Conservation (phyloP, 2,329 filamentous ascomycete genomes). For the Fusarium piperis region DNA sequence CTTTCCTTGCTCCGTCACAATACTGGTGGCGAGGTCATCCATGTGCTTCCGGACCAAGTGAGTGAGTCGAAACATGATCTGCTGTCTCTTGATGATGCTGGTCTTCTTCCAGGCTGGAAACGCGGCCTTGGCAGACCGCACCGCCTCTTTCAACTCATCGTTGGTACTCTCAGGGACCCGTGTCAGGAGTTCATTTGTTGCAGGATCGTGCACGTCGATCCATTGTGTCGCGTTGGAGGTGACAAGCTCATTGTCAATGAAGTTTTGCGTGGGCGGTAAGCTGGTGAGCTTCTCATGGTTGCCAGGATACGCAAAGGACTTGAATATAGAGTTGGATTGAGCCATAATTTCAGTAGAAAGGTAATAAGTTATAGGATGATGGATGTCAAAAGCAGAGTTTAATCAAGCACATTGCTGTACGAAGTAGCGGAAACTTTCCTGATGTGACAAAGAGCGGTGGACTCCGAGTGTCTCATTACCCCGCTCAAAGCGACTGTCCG, state of each 20-base stretch:
- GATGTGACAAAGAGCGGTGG: constrained; percentile 17
- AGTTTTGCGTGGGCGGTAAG: constrained; percentile 71
- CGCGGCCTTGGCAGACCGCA: constrained; percentile 75
- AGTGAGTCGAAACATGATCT: constrained; percentile 82
- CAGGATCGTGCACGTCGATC: constrained; percentile 79
- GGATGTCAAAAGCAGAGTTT: not conserved
- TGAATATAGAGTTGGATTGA: constrained; percentile 18
- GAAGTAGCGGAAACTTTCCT: constrained; percentile 22
- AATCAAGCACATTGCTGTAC: not conserved
- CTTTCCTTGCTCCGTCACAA: constrained; percentile 82
- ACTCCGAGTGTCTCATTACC: constrained; percentile 22
- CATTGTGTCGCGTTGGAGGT: constrained; percentile 70
- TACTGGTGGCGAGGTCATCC: constrained; percentile 79
- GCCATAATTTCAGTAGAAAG: constrained; percentile 8
- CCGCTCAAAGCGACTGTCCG: constrained; percentile 11
- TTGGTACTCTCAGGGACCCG: constrained; percentile 80
- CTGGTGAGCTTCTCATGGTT: constrained; percentile 37
- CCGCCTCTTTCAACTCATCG: constrained; percentile 73
- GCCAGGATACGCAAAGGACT: constrained; percentile 35
- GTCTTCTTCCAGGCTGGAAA: constrained; percentile 74
- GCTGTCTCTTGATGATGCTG: constrained; percentile 73
- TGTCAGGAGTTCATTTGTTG: constrained; percentile 82
- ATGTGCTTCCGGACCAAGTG: constrained; percentile 79
- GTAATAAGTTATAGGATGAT: not conserved
- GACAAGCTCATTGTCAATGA: constrained; percentile 77